Conservation (phyloP, 805 yeast genomes). For the Pichia paraexigua region DNA sequence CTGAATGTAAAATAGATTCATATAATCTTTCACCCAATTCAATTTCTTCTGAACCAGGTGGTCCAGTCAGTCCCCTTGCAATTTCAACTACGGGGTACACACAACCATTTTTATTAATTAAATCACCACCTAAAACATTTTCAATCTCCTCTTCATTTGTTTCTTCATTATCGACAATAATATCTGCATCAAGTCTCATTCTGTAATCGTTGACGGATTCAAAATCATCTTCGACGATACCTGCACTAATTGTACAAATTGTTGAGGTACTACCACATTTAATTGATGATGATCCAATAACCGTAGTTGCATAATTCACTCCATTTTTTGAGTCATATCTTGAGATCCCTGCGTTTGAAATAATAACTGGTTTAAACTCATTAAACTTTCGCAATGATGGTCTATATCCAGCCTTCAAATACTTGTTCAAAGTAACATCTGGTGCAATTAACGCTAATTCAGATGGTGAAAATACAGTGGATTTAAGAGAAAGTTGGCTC, state of each 20-base stretch:
- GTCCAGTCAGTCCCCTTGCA: slow-evolving; percentile 66
- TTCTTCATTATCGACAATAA: slow-evolving; percentile 17
- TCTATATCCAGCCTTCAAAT: slow-evolving; percentile 64
- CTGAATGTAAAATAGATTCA: slow-evolving; percentile 52
- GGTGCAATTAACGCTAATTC: slow-evolving; percentile 82
- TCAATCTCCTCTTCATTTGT: slow-evolving; percentile 10
- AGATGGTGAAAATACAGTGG: slow-evolving; percentile 68
- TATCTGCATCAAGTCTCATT: slow-evolving; percentile 31
- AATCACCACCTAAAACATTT: slow-evolving; percentile 8
- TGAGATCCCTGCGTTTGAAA: slow-evolving; percentile 33
- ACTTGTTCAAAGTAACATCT: slow-evolving; percentile 72
- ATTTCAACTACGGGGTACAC: slow-evolving; percentile 73
- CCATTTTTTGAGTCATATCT: slow-evolving; percentile 20
- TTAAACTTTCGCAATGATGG: slow-evolving; percentile 64
- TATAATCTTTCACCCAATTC: slow-evolving; percentile 56
- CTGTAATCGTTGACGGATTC: slow-evolving; percentile 36
- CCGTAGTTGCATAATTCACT: slow-evolving; percentile 20
- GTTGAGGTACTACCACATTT: slow-evolving; percentile 68
- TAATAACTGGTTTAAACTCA: slow-evolving; percentile 57
- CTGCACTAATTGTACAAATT: slow-evolving; percentile 64
- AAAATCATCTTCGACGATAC: slow-evolving; percentile 49
- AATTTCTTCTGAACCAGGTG: slow-evolving; percentile 84
- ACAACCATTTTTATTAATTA: slow-evolving; percentile 27
- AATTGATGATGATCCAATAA: slow-evolving; percentile 62
- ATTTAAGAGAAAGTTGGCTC: slow-evolving; percentile 20